Base-by-base conservation (phyloP, 768 basidiomycete genomes). In the Phylloporus sp. region DNA sequence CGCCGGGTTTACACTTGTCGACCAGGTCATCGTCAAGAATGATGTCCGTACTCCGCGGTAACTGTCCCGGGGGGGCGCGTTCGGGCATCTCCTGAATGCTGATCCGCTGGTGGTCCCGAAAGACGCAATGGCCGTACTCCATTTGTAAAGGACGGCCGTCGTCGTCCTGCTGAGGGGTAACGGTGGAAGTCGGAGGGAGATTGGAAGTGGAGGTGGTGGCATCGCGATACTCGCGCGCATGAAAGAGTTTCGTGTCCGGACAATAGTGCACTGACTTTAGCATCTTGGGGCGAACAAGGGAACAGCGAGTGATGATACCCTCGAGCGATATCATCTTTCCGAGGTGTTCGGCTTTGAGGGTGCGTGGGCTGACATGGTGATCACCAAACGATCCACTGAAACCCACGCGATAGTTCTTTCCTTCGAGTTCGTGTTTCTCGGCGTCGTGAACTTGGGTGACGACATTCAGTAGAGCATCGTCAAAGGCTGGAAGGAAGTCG, bases 21-120 rank as follows among this genome's bases (percentile, higher is more conserved):
- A 99, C 96, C 40, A 98, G 72, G 65, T 99, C 96, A 53, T 96
- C 94, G 56, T 96, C 95, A 53, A 97, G 69, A 36, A 97, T 89
- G 42, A 98, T 86, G 66, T 99, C 96, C 28, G 92, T 93, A 59
- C 93, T 94, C 38, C 96, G 79, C 36, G 96, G 96, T 23, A 99
- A 75, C 66, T 97, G 95, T 23, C 96, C 96, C 35, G 96, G 89
- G 21, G 96, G 96, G 13, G 96, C 94, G 20, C 96, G 83, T 69
- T 99, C 96, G 3, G 96, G 96, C 95, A 99, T 98, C 63, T 99
- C 96, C 71, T 99, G 96, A 52, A 99, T 98, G 66, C 84, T 92
- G 62, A 98, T 90, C 54, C 92, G 83, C 68, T 99, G 96, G 67
- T 98, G 91, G 69, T 99, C 96, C 46, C 90, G 76, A 73, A 96